Base-by-base conservation (phyloP, 1,284 basidiomycete genomes). In the Macrocystidia cucumis region DNA sequence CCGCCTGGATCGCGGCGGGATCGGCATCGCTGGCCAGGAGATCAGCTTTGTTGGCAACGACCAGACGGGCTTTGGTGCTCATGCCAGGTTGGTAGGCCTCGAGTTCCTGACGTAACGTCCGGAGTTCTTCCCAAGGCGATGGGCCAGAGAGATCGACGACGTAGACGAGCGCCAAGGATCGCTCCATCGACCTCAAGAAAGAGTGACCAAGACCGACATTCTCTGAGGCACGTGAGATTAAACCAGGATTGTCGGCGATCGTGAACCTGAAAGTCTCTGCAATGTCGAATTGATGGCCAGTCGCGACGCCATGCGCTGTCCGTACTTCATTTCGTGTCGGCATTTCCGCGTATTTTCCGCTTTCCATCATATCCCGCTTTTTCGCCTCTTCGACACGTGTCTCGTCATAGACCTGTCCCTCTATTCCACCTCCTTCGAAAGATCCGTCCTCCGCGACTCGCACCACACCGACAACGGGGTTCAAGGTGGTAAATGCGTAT, bases 21-120 rank as follows among this genome's bases (percentile, higher is more conserved):
- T 69, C 59, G 16, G 63, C 70, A 27, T 66, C 63, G 2, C 54
- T 62, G 9, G 61, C 77, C 11, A 92, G 69, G 28, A 87, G 55
- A 59, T 98, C 95, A 0, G 91, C 92, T 60, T 98, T 98, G 68
- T 98, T 98, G 12, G 91, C 87, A 14, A 98, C 69, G 17, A 99
- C 82, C 50, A 95, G 66, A 17, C 81, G 70, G 7, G 76, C 87
- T 45, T 85, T 82, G 12, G 58, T 52, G 43, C 82, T 84, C 62
- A 97, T 76, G 1, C 87, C 89, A 1, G 70, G 60, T 51, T 88
- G 76, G 59, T 96, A 93, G 40, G 74, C 78, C 51, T 96, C 90
- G 18, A 96, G 66, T 58, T 98, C 92, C 18, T 79, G 72, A 23
- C 72, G 69, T 3, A 98, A 67, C 4, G 83, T 69, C 3, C 60